phyloP scores from a whole-genome alignment of 805 yeast species.

The Suhomyces pyralidae region DNA sequence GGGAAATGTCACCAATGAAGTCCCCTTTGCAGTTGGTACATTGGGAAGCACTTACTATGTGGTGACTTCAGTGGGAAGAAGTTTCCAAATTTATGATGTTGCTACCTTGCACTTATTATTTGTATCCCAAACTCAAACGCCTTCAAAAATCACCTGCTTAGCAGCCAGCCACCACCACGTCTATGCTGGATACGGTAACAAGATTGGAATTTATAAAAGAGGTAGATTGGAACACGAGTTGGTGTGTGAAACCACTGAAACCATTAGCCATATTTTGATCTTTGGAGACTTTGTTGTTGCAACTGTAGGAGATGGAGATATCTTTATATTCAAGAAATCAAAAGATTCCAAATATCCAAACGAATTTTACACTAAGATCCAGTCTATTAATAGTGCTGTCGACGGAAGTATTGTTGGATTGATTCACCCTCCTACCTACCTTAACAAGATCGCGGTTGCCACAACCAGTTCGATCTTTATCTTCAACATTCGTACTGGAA shows the following conservation, averaged over 20 bases:
- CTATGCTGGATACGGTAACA: constrained; percentile 69
- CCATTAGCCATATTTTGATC: constrained; percentile 49
- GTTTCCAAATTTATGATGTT: constrained; percentile 92
- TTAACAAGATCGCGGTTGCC: constrained; percentile 86
- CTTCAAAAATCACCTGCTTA: constrained; percentile 63
- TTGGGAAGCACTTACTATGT: constrained; percentile 84
- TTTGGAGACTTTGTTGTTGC: constrained; percentile 81
- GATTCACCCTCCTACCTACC: constrained; percentile 84
- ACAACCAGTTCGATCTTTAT: constrained; percentile 62
- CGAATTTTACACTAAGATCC: constrained; percentile 65
- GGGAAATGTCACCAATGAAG: constrained; percentile 84
- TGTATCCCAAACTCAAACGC: constrained; percentile 78
- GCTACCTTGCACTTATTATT: constrained; percentile 79
- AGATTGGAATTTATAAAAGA: constrained; percentile 76
- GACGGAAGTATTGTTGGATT: constrained; percentile 71
- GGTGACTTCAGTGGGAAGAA: constrained; percentile 84
- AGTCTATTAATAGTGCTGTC: constrained; percentile 46
- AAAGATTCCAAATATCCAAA: constrained; percentile 47
- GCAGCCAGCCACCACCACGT: constrained; percentile 82
- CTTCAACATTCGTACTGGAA: constrained; percentile 75
- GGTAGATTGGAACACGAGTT: constrained; percentile 59
- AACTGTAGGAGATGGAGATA: constrained; percentile 35
- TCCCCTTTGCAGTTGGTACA: constrained; percentile 85
- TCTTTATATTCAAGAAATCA: constrained; percentile 55
- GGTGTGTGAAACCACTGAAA: constrained; percentile 29